Base-by-base conservation (phyloP, 2,329 filamentous ascomycete species). In the Daldinia sp. region DNA sequence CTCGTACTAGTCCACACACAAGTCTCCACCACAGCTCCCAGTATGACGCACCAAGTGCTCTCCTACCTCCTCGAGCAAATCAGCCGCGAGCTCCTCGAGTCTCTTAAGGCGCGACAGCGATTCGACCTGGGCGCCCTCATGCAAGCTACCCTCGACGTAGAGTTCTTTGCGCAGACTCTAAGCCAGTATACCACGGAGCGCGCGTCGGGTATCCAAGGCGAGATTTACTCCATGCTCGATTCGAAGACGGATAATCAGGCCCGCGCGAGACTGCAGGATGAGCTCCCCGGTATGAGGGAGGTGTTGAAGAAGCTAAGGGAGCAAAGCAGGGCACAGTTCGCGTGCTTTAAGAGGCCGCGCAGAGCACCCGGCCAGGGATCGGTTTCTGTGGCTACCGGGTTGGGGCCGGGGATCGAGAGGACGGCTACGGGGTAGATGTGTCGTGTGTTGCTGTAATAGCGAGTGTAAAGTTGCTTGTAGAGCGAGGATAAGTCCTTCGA, bases 61-160 rank as follows among this genome's bases (percentile, higher is more conserved):
- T 93, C 92, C 1, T 90, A 94, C 75, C 85, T 98, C 29, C 87
- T 98, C 35, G 93, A 97, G 74, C 87, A 93, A 72, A 85, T 91
- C 9, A 94, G 90, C 9, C 80, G 85, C 4, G 89, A 93, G 64
- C 87, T 98, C n/a, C 87, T 97, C 13, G 85, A 90, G 25, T 89
- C 92, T 0, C 97, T 98, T 82, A 81, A 76, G 41, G 75, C 82
- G 32, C 87, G 90, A 5, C 77, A 82, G 3, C 82, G 82, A 17
- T 98, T 95, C 78, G 85, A 88, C 1, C 87, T 99, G 0, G 83
- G 90, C 4, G 90, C 91, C 5, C 85, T 99, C 51, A 96, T 98
- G 89, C 96, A 99, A 78, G 96, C 96, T 1, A 99, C 95, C 0
- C 86, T 99, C 1, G 95, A 99, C 73, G 94, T 97, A 1, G 95